Evolutionary conservation across 1,139 yeast genomes (phyloP).

Genomic region (Hyphopichia wangnamkhiaoensis): DNA sequence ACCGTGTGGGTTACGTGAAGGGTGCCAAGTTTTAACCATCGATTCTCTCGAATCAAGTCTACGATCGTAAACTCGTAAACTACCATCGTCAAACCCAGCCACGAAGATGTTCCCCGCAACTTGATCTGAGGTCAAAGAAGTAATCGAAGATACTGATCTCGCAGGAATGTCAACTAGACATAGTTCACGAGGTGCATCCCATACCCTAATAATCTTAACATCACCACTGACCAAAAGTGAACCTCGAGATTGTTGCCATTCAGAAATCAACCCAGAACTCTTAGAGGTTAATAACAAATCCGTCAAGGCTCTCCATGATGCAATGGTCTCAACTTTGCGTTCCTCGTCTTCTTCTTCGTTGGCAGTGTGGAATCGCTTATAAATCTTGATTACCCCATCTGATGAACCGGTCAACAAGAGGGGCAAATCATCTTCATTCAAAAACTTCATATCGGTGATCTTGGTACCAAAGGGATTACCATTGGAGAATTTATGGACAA

Average conservation of each 20-base stretch:
- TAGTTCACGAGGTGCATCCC: slow-evolving; percentile 97
- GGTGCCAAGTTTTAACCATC: slow-evolving; percentile 80
- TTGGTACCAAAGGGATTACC: slow-evolving; percentile 86
- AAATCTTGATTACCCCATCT: slow-evolving; percentile 89
- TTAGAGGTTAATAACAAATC: slow-evolving; percentile 80
- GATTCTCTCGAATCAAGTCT: slow-evolving; percentile 83
- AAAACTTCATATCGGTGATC: slow-evolving; percentile 80
- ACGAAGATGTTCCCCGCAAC: slow-evolving; percentile 90
- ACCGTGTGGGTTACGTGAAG: slow-evolving; percentile 19
- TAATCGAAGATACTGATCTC: slow-evolving; percentile 84
- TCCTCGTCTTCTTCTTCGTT: slow-evolving; percentile 30
- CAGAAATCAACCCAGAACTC: slow-evolving; percentile 82
- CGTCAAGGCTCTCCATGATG: slow-evolving; percentile 93
- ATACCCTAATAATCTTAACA: slow-evolving; percentile 82
- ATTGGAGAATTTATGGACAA: slow-evolving; percentile 72
- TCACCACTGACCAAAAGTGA: slow-evolving; percentile 92
- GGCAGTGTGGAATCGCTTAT: slow-evolving; percentile 67
- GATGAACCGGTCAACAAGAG: slow-evolving; percentile 84
- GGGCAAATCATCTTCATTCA: slow-evolving; percentile 92
- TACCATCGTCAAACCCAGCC: slow-evolving; percentile 94
- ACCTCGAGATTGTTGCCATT: slow-evolving; percentile 98
- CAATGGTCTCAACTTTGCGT: slow-evolving; percentile 56
- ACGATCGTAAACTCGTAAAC: slow-evolving; percentile 86
- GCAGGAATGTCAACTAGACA: slow-evolving; percentile 89
- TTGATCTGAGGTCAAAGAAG: slow-evolving; percentile 90